Evolutionary conservation across 2,329 filamentous ascomycete species (phyloP).

Genomic region (Aureobasidium lini): DNA sequence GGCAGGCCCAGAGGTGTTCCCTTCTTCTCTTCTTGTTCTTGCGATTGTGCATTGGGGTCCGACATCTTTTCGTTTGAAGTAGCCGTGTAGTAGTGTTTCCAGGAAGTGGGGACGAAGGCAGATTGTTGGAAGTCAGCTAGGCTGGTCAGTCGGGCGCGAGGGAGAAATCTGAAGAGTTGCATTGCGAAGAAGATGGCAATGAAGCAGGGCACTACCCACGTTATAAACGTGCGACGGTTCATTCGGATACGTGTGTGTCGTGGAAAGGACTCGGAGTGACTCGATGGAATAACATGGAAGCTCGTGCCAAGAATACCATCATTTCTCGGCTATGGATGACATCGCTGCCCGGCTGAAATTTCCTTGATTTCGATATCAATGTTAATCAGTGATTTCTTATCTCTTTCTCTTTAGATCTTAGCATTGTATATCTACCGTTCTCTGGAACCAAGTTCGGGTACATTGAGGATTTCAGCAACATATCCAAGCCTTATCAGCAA

Average conservation of each 20-base stretch:
- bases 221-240: conserved; percentile 9
- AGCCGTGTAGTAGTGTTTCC: neutral
- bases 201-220: conserved; percentile 7
- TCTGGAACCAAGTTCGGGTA: no score
- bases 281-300: neutral
- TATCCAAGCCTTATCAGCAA: neutral
- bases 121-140: neutral
- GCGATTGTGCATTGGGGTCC: neutral
- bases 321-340: neutral
- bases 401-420: neutral
- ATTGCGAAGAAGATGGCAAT: conserved; percentile 2
- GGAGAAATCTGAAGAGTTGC: conserved; percentile 7
- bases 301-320: conserved; percentile 5
- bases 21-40: neutral
- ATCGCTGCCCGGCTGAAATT: neutral
- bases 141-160: conserved; percentile 5
- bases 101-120: neutral
- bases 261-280: neutral
- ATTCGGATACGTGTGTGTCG: neutral
- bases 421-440: neutral
- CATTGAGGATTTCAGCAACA: neutral
- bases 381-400: neutral
- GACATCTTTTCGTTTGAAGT: neutral
- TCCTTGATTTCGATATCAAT: neutral
- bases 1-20: conserved; percentile 18